These are phyloP conservation scores for Geosmithia morbida DNA, from an alignment of 2,329 filamentous ascomycete species.

Conservation along the genomic window DNA sequence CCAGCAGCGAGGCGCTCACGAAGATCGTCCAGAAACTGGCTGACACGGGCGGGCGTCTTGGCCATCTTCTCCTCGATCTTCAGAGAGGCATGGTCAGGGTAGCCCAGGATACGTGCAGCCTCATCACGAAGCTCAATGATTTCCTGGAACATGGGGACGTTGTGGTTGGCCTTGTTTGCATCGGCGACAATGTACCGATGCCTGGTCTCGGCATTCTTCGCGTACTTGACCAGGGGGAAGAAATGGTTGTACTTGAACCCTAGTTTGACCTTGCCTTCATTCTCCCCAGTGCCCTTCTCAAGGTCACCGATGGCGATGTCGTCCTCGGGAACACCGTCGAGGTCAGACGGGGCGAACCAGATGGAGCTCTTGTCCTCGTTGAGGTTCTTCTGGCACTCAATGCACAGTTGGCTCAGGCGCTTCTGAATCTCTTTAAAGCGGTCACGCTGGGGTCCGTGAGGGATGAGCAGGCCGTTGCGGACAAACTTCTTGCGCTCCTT, in stretches of 20 bases:
- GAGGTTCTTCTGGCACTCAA: constrained; percentile 64
- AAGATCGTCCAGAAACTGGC: constrained; percentile 59
- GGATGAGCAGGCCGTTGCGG: constrained; percentile 58
- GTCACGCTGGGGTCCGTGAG: constrained; percentile 54
- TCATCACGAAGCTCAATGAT: constrained; percentile 64
- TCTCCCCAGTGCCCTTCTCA: constrained; percentile 57
- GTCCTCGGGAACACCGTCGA: constrained; percentile 62
- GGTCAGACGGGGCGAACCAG: constrained; percentile 61
- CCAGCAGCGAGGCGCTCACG: constrained; percentile 52
- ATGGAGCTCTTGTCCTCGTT: constrained; percentile 73
- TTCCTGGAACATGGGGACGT: constrained; percentile 60
- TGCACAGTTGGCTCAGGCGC: constrained; percentile 57
- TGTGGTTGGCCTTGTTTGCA: constrained; percentile 68
- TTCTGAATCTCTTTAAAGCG: constrained; percentile 82
- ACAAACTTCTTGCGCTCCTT: constrained; percentile 69
- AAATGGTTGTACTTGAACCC: constrained; percentile 77
- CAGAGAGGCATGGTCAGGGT: constrained; percentile 62
- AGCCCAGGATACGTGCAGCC: constrained; percentile 62
- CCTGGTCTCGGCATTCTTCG: constrained; percentile 53
- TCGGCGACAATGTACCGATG: constrained; percentile 58
- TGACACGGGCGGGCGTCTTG: constrained; percentile 57
- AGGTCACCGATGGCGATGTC: constrained; percentile 47
- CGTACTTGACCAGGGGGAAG: constrained; percentile 67
- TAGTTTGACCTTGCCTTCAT: constrained; percentile 60
- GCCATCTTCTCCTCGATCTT: constrained; percentile 78